Conservation (phyloP, 192 early-diverging fungal species). For the Rhizophagus prolifer region DNA sequence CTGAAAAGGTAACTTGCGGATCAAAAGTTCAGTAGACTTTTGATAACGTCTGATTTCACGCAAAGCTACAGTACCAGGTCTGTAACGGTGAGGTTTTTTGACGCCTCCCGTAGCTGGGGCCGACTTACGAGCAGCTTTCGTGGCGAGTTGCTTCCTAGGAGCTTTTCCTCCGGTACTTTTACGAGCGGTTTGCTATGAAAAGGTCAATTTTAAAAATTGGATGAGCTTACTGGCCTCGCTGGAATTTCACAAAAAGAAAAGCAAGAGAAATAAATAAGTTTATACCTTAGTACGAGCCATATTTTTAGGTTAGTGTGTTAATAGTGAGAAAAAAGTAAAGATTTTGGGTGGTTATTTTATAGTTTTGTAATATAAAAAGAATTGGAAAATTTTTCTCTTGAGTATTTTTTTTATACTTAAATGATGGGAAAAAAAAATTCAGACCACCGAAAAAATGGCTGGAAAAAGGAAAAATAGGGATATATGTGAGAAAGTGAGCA, state of each 20-base stretch:
- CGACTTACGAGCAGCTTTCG: constrained; percentile 97
- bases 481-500: constrained; percentile 29
- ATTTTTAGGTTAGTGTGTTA: not conserved
- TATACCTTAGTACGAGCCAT: constrained; percentile 32
- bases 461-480: constrained; percentile 21
- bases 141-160: constrained; percentile 94
- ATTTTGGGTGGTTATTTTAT: not conserved
- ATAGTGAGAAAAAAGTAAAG: not conserved
- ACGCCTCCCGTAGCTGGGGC: constrained; percentile 91
- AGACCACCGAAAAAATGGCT: constrained; percentile 5
- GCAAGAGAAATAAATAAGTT: not conserved
- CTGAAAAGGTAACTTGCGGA: constrained; percentile 93
- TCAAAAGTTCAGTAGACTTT: constrained; percentile 93
- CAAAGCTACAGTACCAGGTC: constrained; percentile 87
- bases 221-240: not conserved
- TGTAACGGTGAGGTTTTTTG: constrained; percentile 88
- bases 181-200: constrained; percentile 30
- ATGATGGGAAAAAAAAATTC: constrained; percentile 2
- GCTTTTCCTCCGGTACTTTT: constrained; percentile 75
- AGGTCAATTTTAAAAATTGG: not conserved
- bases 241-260: not conserved
- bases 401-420: not conserved
- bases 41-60: constrained; percentile 94
- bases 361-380: not conserved
- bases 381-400: not conserved